A percentile compares a stretch with the other conserved stretches of the same genome.
Evolutionary conservation across 2,329 filamentous ascomycete species (phyloP).

Genomic region (Talaromyces funiculosus): DNA sequence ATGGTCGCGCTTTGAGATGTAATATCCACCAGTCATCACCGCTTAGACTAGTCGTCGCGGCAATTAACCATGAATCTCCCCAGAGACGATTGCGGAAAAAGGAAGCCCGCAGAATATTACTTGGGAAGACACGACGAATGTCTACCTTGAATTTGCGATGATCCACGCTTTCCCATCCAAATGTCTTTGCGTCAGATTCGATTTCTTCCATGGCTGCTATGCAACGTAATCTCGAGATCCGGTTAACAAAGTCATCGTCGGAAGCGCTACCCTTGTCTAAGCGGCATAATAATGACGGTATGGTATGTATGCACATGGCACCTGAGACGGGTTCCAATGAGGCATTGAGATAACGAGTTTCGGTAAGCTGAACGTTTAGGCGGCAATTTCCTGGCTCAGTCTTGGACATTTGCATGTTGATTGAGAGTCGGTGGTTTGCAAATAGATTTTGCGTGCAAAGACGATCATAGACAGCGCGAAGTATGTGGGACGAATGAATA

Average conservation of each 20-base stretch:
- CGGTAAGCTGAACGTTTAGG: slow-evolving; percentile 64
- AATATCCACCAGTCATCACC: slow-evolving; percentile 78
- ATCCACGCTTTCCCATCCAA: slow-evolving; percentile 36
- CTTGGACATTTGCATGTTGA: slow-evolving; percentile 54
- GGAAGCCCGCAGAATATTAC: slow-evolving; percentile 57
- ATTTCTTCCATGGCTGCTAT: slow-evolving; percentile 36
- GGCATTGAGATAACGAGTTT: slow-evolving; percentile 55
- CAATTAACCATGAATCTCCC: slow-evolving; percentile 66
- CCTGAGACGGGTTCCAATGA: slow-evolving; percentile 74
- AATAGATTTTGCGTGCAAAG: slow-evolving; percentile 59
- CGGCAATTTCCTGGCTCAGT: slow-evolving; percentile 61
- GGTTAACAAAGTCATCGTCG: slow-evolving; percentile 35
- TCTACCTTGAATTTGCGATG: slow-evolving; percentile 34
- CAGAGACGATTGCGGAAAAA: slow-evolving; percentile 71
- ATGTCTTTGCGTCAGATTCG: slow-evolving; percentile 29
- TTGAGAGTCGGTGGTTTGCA: slow-evolving; percentile 51
- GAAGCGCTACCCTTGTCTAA: slow-evolving; percentile 61
- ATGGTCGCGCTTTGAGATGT: slow-evolving; percentile 23
- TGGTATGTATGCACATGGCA: slow-evolving; percentile 64
- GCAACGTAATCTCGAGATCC: slow-evolving; percentile 35
- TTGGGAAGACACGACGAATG: slow-evolving; percentile 57
- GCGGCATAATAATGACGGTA: slow-evolving; percentile 50
- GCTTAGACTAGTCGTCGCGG: slow-evolving; percentile 62
- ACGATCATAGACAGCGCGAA: slow-evolving; percentile 60
- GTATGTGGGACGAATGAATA: slow-evolving; percentile 65